Evolutionary conservation across 75 land plant genomes (phyloP).

Genomic region (Ceratopteris richardii): DNA sequence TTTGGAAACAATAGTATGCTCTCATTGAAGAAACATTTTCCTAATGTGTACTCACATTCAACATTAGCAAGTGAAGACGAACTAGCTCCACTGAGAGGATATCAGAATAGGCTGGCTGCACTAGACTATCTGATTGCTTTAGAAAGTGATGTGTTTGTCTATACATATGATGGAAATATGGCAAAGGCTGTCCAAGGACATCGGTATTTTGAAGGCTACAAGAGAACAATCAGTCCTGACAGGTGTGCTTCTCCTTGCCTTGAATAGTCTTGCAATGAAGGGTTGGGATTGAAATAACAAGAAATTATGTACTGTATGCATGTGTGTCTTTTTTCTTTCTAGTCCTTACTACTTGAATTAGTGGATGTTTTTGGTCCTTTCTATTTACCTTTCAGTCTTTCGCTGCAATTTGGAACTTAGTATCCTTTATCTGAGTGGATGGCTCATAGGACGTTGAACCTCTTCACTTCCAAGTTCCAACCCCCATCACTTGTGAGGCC

Average conservation of each 20-base stretch:
- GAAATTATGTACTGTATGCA: slow-evolving; percentile 3
- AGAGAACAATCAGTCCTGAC: slow-evolving; percentile 79
- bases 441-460: too few species aligned
- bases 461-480: too few species aligned
- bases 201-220: slow-evolving; percentile 71
- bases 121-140: slow-evolving; percentile 76
- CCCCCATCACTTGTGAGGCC: too few species aligned
- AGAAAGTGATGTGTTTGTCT: slow-evolving; percentile 86
- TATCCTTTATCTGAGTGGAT: too few species aligned
- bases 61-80: slow-evolving; percentile 65
- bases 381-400: too few species aligned
- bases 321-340: background rate
- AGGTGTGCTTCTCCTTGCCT: slow-evolving; percentile 33
- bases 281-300: background rate
- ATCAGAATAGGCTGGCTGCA: slow-evolving; percentile 78
- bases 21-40: slow-evolving; percentile 43
- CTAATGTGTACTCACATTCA: slow-evolving; percentile 63
- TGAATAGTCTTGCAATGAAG: background rate
- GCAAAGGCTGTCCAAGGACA: slow-evolving; percentile 96
- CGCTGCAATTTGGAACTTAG: too few species aligned
- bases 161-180: slow-evolving; percentile 94
- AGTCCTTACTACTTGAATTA: too few species aligned
- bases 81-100: slow-evolving; percentile 38
- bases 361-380: too few species aligned
- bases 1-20: slow-evolving; percentile 65